Conservation (phyloP, 352 stramenopile species). For the Phytophthora tubulina region DNA sequence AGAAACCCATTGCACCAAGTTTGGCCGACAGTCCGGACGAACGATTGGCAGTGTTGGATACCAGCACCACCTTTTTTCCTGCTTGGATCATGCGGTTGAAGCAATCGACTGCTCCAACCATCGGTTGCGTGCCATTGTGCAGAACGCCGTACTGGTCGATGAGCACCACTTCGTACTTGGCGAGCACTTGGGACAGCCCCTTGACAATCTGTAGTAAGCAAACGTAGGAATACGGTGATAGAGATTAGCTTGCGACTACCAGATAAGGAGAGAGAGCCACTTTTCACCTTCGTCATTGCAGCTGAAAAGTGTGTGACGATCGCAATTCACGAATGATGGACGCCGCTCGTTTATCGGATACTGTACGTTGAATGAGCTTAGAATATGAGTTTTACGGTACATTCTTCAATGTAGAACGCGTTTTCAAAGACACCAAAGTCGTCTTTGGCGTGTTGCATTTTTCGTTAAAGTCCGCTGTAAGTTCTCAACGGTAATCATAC, state of each 20-base stretch:
- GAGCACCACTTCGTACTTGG: conserved; percentile 90
- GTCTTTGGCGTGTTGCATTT: too few species aligned
- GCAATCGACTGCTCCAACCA: conserved; percentile 70
- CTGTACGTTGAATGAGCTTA: too few species aligned
- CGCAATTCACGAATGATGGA: too few species aligned
- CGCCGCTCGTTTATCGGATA: too few species aligned
- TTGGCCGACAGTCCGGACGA: conserved; percentile 52
- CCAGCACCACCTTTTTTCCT: conserved; percentile 83
- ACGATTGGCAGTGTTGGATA: conserved; percentile 90
- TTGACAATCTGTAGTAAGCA: conserved; percentile 35
- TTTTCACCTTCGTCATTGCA: conserved; percentile 23
- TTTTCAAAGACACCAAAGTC: too few species aligned
- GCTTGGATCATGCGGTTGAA: conserved; percentile 64
- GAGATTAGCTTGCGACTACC: not conserved
- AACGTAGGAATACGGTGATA: too few species aligned
- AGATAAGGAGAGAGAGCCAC: not conserved
- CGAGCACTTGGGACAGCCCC: conserved; percentile 50
- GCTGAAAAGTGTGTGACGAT: too few species aligned
- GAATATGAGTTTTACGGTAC: too few species aligned
- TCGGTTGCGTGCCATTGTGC: conserved; percentile 84
- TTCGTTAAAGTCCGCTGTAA: too few species aligned
- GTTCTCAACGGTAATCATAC: too few species aligned
- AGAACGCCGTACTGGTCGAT: conserved; percentile 94
- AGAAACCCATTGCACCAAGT: conserved; percentile 79
- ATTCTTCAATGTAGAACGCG: too few species aligned